A percentile compares a stretch with the other conserved stretches of the same genome.
phyloP scores from a whole-genome alignment of 2,329 filamentous ascomycete genomes.

The Cryphonectria nitschkei region DNA sequence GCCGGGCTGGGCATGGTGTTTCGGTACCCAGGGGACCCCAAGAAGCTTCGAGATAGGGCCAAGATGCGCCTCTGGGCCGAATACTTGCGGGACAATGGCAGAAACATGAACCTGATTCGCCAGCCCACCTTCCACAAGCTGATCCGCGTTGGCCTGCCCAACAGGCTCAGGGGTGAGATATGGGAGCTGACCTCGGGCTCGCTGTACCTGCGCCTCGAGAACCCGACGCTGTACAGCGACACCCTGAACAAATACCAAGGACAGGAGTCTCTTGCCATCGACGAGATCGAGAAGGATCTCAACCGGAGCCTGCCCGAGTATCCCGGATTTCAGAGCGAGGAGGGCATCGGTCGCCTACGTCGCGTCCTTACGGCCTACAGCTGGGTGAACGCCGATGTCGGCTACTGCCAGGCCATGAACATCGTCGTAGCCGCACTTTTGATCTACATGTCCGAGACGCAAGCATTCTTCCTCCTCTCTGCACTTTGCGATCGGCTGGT shows the following conservation, averaged over 20 bases:
- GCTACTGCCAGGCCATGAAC: slow-evolving; percentile 99
- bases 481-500: slow-evolving; percentile 89
- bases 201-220: slow-evolving; percentile 83
- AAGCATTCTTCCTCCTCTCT: slow-evolving; percentile 93
- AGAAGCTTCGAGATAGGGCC: slow-evolving; percentile 89
- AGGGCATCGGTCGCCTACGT: slow-evolving; percentile 87
- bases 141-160: slow-evolving; percentile 92
- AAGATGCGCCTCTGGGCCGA: slow-evolving; percentile 99
- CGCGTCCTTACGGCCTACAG: slow-evolving; percentile 95
- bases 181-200: slow-evolving; percentile 96
- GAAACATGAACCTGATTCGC: slow-evolving; percentile 87
- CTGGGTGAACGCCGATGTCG: slow-evolving; percentile 93
- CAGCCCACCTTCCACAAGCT: slow-evolving; percentile 98
- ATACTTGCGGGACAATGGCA: slow-evolving; percentile 92
- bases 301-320: slow-evolving; percentile 97
- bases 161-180: slow-evolving; percentile 87
- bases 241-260: slow-evolving; percentile 84
- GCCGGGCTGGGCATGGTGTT: slow-evolving; percentile 92
- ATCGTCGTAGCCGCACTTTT: slow-evolving; percentile 97
- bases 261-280: slow-evolving; percentile 89
- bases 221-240: slow-evolving; percentile 80
- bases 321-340: slow-evolving; percentile 93
- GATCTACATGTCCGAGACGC: slow-evolving; percentile 96
- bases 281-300: slow-evolving; percentile 98
- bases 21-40: slow-evolving; percentile 90